Base-by-base conservation (phyloP, 163 green algal genomes). In the Prototheca wickerhamii region DNA sequence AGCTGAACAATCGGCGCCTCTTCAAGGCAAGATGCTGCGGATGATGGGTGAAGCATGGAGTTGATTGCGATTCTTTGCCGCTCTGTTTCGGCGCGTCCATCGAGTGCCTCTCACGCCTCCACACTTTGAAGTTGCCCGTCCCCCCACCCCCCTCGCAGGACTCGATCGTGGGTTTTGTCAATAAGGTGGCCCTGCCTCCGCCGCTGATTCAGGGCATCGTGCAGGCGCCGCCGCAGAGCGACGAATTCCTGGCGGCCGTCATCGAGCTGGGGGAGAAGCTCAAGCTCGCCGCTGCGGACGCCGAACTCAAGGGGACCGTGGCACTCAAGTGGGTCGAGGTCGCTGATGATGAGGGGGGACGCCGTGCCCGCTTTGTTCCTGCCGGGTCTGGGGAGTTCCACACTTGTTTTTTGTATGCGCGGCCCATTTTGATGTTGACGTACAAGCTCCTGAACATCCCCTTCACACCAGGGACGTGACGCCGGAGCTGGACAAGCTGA, bases 401-500 rank as follows among this genome's bases (percentile, higher is more conserved):
- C n/a, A n/a, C n/a, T n/a, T n/a, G n/a, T n/a, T n/a, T n/a, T n/a
- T n/a, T n/a, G n/a, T n/a, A n/a, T n/a, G n/a, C n/a, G n/a, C n/a
- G n/a, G n/a, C n/a, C n/a, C n/a, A n/a, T n/a, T n/a, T n/a, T n/a
- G n/a, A n/a, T n/a, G n/a, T n/a, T n/a, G n/a, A n/a, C n/a, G n/a
- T n/a, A n/a, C n/a, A n/a, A n/a, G n/a, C n/a, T n/a, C n/a, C n/a
- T n/a, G n/a, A n/a, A n/a, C n/a, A n/a, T n/a, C n/a, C n/a, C n/a
- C n/a, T n/a, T n/a, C n/a, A n/a, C n/a, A n/a, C 42, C 52, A 80
- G 49, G 35, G 92, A 98, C 49, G 79, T 98, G 10, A 82, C 89
- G 42, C 78, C 82, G 0, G 89, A 95, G 71, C 79, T 98, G 53
- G 87, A 96, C 61, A 83, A 88, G 73, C 81, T 98, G 55, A 75